Evolutionary conservation across 306 rosid species (phyloP), one percentile per base, ranked within the genome.

Genomic region (Vicia sativa): DNA sequence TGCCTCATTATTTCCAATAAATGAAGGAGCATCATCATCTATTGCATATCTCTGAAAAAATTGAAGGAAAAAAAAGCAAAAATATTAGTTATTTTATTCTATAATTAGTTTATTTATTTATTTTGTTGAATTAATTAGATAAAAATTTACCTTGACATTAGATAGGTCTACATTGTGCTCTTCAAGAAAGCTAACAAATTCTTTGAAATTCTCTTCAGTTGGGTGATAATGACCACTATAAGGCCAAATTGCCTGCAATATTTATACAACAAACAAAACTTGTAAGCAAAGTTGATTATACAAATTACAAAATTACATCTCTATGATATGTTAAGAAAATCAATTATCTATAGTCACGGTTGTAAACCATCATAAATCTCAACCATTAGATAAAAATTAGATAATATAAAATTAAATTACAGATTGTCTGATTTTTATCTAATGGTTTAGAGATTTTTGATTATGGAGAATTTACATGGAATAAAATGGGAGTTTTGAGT

Each of bases 171-270:
- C 91, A 1, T 82, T 60, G 69, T 90, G 84, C 68, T 90, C 96
- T 55, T 79, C 74, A 11, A 93, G 96, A 76, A 90, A 93, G 89
- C 87, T 68, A 45, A 90, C 75, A 57, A 93, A 90, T 54, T 93
- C 99, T 45, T 39, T 83, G 80, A 93, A 93, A 79, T 93, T 88
- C 76, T 87, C 99, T 75, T 93, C 97, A 26, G 99, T 93, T 38
- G 99, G 99, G 76, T 78, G 99, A 68, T 93, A 93, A 61, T 93
- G 99, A 34, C 99, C 99, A 60, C 99, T 93, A 61, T 93, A 93
- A 4, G 99, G 99, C 99, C 99, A 93, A 74, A 93, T 93, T 23
- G 99, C 99, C 97, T 91, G 80, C 66, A 74, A 75, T 43, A 13
- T 63, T 46, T 23, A 50, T n/a, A 29, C 25, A 70, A 39, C 6